phyloP scores from a whole-genome alignment of 2,329 filamentous ascomycete species.

The Pseudocercospora musae region DNA sequence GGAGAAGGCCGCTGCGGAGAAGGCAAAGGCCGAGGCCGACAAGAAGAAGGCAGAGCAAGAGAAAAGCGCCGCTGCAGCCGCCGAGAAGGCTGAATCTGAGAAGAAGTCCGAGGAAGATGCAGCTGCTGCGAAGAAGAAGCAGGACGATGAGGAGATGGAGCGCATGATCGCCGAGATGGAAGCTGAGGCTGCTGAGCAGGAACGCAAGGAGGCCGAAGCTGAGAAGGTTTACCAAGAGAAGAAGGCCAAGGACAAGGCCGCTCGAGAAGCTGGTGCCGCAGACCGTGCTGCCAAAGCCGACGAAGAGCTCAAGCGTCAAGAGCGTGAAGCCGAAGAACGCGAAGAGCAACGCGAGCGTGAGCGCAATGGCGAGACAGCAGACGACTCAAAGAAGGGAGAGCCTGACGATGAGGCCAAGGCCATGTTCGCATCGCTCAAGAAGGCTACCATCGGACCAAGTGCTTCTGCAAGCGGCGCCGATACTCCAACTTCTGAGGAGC shows the following conservation, averaged over 20 bases:
- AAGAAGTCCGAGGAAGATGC: constrained; percentile 41
- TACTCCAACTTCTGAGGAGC: constrained; percentile 43
- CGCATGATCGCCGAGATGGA: constrained; percentile 41
- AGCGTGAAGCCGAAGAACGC: constrained; percentile 49
- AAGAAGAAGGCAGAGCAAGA: constrained; percentile 35
- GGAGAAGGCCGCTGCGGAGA: constrained; percentile 51
- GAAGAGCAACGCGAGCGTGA: constrained; percentile 44
- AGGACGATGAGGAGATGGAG: constrained; percentile 29
- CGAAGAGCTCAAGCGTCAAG: constrained; percentile 47
- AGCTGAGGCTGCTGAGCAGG: constrained; percentile 42
- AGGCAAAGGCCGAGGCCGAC: constrained; percentile 18
- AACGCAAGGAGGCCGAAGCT: constrained; percentile 32
- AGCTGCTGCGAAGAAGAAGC: constrained; percentile 7
- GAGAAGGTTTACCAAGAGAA: constrained; percentile 73
- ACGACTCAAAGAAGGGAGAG: constrained; percentile 24
- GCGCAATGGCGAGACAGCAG: constrained; percentile 23
- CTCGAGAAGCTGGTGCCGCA: constrained; percentile 49
- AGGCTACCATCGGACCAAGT: constrained; percentile 48
- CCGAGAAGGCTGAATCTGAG: constrained; percentile 48
- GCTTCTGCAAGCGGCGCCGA: constrained; percentile 36
- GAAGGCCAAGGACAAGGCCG: constrained; percentile 58
- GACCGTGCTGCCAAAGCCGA: constrained; percentile 54
- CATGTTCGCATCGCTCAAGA: constrained; percentile 49
- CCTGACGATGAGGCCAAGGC: constrained; percentile 42
- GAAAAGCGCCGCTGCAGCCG: constrained; percentile 37